A percentile compares a stretch with the other conserved stretches of the same genome.
phyloP scores from a whole-genome alignment of 179 eudicot species.

The Amaranthus tricolor region DNA sequence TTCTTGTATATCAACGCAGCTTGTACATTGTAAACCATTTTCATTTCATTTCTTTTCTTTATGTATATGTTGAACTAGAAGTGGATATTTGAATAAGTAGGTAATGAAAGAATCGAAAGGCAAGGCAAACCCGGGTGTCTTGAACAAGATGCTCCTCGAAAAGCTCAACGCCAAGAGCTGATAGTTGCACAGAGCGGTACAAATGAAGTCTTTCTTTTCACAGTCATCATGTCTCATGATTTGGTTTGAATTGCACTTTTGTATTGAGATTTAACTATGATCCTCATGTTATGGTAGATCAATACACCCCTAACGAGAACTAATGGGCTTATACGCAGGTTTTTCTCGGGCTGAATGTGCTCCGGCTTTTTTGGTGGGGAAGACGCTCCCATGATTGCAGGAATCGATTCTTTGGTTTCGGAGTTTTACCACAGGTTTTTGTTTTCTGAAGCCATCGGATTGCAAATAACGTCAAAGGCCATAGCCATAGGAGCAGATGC shows the following conservation, averaged over 20 bases:
- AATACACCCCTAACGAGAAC: background rate
- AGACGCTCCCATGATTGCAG: background rate
- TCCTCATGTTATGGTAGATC: background rate
- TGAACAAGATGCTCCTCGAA: slow-evolving; percentile 81
- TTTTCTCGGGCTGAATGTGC: background rate
- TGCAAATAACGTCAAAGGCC: background rate
- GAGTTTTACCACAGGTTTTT: background rate
- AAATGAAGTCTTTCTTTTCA: background rate
- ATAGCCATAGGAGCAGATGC: no score
- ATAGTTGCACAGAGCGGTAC: slow-evolving; percentile 21
- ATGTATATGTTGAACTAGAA: background rate
- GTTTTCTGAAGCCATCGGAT: background rate
- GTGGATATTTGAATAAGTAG: slow-evolving; percentile 29
- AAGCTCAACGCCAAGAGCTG: slow-evolving; percentile 59
- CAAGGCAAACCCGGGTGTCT: slow-evolving; percentile 83
- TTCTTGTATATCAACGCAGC: background rate
- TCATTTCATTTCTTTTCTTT: background rate
- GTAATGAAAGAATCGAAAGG: slow-evolving; percentile 94
- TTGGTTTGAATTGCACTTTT: background rate
- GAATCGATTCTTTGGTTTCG: background rate
- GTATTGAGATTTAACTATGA: background rate
- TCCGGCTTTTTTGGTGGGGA: background rate
- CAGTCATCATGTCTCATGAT: background rate
- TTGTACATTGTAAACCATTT: no score
- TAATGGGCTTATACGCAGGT: background rate